Evolutionary conservation across 2,329 filamentous ascomycete genomes (phyloP).

Genomic region (Colletotrichum cereale): DNA sequence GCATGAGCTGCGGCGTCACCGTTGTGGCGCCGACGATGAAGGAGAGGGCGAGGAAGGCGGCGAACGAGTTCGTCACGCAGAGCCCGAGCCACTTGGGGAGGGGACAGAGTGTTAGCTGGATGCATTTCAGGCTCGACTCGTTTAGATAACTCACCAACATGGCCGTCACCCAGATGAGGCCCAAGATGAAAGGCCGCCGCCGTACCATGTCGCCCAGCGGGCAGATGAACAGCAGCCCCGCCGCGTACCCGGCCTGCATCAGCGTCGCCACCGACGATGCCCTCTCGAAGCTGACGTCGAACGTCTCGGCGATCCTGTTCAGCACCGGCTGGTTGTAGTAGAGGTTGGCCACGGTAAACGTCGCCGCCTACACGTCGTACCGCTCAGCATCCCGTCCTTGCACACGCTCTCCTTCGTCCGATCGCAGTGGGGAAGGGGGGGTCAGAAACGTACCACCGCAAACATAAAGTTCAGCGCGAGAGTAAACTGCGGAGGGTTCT

Average conservation of each 20-base stretch:
- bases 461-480: slow-evolving; percentile 78
- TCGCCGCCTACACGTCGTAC: slow-evolving; percentile 56
- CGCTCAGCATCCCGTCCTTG: background rate
- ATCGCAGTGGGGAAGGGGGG: background rate
- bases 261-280: slow-evolving; percentile 78
- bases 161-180: slow-evolving; percentile 75
- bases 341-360: slow-evolving; percentile 82
- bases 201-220: slow-evolving; percentile 79
- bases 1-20: slow-evolving; percentile 84
- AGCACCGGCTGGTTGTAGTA: slow-evolving; percentile 87
- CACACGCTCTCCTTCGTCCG: background rate
- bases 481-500: slow-evolving; percentile 76
- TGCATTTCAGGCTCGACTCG: rapidly evolving
- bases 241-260: slow-evolving; percentile 84
- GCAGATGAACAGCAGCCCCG: slow-evolving; percentile 79
- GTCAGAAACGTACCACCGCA: slow-evolving; percentile 62
- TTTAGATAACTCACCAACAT: slow-evolving; percentile 65
- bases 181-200: slow-evolving; percentile 77
- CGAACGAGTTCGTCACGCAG: slow-evolving; percentile 75
- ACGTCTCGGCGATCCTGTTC: slow-evolving; percentile 79
- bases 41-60: slow-evolving; percentile 75
- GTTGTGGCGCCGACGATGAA: slow-evolving; percentile 83
- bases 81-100: slow-evolving; percentile 74
- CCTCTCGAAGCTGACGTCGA: slow-evolving; percentile 76
- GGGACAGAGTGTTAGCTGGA: background rate